phyloP scores from a whole-genome alignment of 148 eudicot genomes.

The Cornus suecica region DNA sequence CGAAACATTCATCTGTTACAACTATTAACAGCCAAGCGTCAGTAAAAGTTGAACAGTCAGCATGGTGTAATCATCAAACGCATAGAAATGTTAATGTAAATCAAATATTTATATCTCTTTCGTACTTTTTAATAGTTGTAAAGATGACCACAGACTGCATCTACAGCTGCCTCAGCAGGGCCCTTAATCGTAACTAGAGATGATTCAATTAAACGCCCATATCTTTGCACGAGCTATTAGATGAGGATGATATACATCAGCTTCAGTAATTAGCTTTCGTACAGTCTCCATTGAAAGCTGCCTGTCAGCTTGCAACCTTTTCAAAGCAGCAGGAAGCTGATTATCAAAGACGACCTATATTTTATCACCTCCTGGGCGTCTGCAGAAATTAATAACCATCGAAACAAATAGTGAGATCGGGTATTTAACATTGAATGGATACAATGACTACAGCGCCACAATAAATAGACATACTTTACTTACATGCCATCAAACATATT shows the following conservation, averaged over 20 bases:
- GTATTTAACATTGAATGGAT: background rate
- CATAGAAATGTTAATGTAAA: no score
- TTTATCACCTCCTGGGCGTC: constrained; percentile 96
- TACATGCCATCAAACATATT: constrained; percentile 99
- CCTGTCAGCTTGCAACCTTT: constrained; percentile 95
- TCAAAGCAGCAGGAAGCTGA: constrained; percentile 95
- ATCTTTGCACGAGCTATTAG: constrained; percentile 97
- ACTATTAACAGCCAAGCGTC: no score
- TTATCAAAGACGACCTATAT: constrained; percentile 85
- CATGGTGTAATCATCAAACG: no score
- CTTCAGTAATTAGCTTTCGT: constrained; percentile 83
- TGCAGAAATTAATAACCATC: constrained; percentile 35
- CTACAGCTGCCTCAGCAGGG: constrained; percentile 95
- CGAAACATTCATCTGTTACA: no score
- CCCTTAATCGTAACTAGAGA: constrained; percentile 80
- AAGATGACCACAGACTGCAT: constrained; percentile 56
- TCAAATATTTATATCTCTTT: no score
- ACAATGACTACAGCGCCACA: background rate
- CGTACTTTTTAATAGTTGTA: background rate
- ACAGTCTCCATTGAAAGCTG: constrained; percentile 96
- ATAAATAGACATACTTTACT: constrained; percentile 19
- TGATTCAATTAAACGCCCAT: constrained; percentile 94
- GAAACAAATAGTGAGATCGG: constrained; percentile 1
- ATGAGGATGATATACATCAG: constrained; percentile 99
- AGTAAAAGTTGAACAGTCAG: no score